Evolutionary conservation across 768 basidiomycete genomes (phyloP).

Genomic region (Mycena albidolilacea): DNA sequence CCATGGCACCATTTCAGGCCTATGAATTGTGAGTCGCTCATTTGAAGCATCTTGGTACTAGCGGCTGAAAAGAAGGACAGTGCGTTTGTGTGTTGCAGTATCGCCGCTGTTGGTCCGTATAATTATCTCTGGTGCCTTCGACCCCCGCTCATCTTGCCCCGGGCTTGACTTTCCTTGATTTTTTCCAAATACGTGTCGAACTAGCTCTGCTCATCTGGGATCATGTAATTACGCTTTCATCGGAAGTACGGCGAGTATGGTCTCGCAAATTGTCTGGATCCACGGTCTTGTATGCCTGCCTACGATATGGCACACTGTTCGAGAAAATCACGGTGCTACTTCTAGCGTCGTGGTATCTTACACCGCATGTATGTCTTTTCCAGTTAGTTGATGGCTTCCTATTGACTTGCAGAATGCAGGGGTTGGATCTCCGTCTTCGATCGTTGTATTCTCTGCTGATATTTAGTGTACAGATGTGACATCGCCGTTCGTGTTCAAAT

Average conservation of each 20-base stretch:
- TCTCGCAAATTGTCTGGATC: constrained; percentile 46
- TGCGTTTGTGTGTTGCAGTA: constrained; percentile 50
- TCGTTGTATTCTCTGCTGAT: constrained; percentile 1
- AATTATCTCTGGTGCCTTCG: not conserved
- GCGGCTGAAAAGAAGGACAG: constrained; percentile 28
- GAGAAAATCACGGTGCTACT: constrained; percentile 50
- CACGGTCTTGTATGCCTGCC: constrained; percentile 45
- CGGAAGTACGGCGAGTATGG: constrained; percentile 49
- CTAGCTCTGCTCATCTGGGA: constrained; percentile 36
- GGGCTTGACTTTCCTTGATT: not conserved
- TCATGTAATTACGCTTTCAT: constrained; percentile 46
- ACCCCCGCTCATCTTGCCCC: too few relatives aligned
- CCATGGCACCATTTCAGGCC: constrained; percentile 19
- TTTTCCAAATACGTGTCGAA: not conserved
- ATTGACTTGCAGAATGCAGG: not conserved
- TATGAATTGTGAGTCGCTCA: constrained; percentile 24
- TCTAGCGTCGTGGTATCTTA: constrained; percentile 52
- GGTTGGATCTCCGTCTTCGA: not conserved
- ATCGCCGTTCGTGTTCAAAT: constrained; percentile 50
- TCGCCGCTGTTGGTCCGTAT: constrained; percentile 48
- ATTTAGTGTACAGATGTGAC: constrained; percentile 43
- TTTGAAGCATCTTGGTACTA: not conserved
- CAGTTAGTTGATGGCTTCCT: not conserved
- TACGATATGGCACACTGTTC: constrained; percentile 50
- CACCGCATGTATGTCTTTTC: constrained; percentile 44